phyloP scores from a whole-genome alignment of 768 basidiomycete genomes.

The Russula ochroleuca region DNA sequence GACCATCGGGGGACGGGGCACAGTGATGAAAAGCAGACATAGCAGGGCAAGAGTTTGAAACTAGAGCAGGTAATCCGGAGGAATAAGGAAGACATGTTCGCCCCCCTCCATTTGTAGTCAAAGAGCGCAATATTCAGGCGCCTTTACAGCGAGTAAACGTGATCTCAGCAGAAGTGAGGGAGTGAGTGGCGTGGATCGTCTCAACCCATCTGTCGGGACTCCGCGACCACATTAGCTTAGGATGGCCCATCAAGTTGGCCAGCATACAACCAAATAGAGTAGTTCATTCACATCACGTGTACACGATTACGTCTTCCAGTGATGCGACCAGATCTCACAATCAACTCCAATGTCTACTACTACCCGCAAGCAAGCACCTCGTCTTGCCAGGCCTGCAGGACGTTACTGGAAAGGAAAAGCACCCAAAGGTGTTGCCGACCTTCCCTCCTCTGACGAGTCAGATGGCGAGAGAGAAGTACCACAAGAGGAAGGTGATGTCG shows the following conservation, averaged over 20 bases:
- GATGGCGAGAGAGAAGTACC: conserved; percentile 36
- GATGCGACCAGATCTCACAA: neutral
- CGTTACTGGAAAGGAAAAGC: conserved; percentile 91
- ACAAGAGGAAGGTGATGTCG: conserved; percentile 50
- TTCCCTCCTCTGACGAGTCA: conserved; percentile 60
- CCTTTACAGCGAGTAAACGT: conserved; percentile 5
- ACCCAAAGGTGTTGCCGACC: conserved; percentile 63
- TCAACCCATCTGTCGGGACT: neutral
- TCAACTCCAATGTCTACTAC: conserved; percentile 25
- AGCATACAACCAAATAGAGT: neutral
- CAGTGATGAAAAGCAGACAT: conserved; percentile 6
- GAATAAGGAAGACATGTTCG: neutral
- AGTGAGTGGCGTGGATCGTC: conserved; percentile 5
- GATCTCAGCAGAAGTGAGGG: neutral
- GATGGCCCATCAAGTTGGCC: neutral
- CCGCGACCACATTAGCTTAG: neutral
- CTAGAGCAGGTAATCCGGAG: neutral
- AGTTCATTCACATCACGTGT: conserved; percentile 10
- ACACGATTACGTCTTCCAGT: neutral
- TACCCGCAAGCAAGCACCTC: conserved; percentile 63
- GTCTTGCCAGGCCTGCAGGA: conserved; percentile 72
- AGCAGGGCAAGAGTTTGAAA: neutral
- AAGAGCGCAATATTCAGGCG: neutral
- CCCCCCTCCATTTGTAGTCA: conserved; percentile 15
- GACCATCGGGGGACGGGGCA: neutral